Base-by-base conservation (phyloP, 306 rosid genomes). In the Mimosa bimucronata region DNA sequence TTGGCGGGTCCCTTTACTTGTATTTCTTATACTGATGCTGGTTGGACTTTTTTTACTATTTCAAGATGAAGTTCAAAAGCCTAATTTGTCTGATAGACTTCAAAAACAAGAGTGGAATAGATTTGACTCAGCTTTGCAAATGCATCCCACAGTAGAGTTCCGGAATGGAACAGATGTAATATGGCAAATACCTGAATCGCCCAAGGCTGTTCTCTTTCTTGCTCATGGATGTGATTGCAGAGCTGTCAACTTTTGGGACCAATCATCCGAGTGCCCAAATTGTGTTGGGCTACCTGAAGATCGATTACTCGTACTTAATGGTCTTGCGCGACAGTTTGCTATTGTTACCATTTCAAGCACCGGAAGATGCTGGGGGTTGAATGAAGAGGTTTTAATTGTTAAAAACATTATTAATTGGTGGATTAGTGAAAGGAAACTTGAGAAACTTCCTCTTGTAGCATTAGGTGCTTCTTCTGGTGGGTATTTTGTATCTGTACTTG, bases 391-490 rank as follows among this genome's bases (percentile, higher is more conserved):
- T 38, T 57, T 82, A 26, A 64, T 84, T 66, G 91, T 87, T 71
- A 92, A 90, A 74, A 90, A 88, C 76, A 87, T 90, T 57, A 68
- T 92, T 74, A 80, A 68, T 6, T 86, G 98, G 98, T 95, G 97
- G 98, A 74, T 83, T 75, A 73, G 79, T 75, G 87, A 72, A 62
- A 88, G 84, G 73, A 90, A 88, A 86, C 94, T 95, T 66, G 85
- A 79, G 40, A 80, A 88, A 21, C 90, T 90, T 82, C 97, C 97
- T 77, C 88, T 91, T 75, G 88, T 92, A 74, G 98, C 97, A 44
- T 75, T 92, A 78, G 98, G 98, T 31, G 99, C 97, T 65, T 93
- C 99, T 18, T 95, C 99, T 46, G 97, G 98, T 42, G 98, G 99
- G 15, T 58, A 89, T 83, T 95, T 95, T 87, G 92, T 93, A 60